phyloP scores from a whole-genome alignment of 768 basidiomycete genomes.

The Rhodotorula paludigena region DNA sequence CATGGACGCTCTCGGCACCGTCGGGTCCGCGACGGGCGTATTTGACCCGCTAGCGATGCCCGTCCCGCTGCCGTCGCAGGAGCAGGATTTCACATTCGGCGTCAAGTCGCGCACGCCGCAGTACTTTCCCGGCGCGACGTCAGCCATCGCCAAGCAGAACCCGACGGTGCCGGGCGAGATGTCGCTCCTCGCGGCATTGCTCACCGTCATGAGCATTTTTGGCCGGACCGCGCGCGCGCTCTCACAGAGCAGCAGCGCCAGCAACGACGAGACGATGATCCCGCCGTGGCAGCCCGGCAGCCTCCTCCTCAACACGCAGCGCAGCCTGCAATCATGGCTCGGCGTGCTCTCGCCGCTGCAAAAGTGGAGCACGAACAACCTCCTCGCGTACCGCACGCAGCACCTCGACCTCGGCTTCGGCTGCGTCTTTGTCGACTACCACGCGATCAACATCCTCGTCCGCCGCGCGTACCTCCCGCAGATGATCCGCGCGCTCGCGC shows the following conservation, averaged over 20 bases:
- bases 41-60: not conserved
- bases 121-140: not conserved
- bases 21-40: not conserved
- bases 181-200: not conserved
- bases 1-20: not conserved
- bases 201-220: not conserved
- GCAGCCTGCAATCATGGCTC: not conserved
- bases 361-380: not conserved
- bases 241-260: no score
- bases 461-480: not conserved
- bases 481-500: not conserved
- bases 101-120: not conserved
- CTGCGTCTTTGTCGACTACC: not conserved
- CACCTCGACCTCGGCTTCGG: constrained; percentile 5
- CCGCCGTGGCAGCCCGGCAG: not conserved
- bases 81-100: constrained; percentile 8
- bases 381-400: constrained; percentile 11
- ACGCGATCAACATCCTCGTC: not conserved
- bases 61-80: not conserved
- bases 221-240: not conserved
- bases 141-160: not conserved
- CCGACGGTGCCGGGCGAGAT: not conserved
- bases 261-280: no score
- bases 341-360: not conserved
- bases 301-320: not conserved